A percentile compares a stretch with the other conserved stretches of the same genome.
Conservation (phyloP, 441 rosid genomes). For the Erodium moschatum region DNA sequence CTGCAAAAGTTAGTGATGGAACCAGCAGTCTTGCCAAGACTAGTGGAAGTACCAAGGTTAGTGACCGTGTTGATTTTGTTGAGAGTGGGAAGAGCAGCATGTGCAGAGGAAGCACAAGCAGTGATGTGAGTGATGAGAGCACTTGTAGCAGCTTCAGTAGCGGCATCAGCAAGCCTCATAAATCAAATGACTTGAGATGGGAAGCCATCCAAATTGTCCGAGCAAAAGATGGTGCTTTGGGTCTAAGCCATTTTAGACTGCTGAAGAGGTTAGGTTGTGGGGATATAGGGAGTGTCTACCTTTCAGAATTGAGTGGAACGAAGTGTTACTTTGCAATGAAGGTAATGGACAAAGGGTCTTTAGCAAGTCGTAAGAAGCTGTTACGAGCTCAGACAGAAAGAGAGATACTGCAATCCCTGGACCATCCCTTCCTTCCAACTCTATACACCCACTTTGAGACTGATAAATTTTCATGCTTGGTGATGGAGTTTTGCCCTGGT, state of each 20-base stretch:
- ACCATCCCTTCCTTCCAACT: slow-evolving; percentile 85
- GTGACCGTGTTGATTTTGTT: slow-evolving; percentile 56
- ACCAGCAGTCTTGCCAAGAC: slow-evolving; percentile 52
- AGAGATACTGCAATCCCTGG: slow-evolving; percentile 83
- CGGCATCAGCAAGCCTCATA: slow-evolving; percentile 74
- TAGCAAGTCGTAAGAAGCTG: slow-evolving; percentile 77
- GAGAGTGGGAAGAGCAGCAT: slow-evolving; percentile 84
- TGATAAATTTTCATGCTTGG: too few species aligned
- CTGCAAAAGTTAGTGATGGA: slow-evolving; percentile 68
- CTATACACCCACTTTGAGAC: slow-evolving; percentile 33
- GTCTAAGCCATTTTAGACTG: slow-evolving; percentile 55
- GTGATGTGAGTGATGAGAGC: slow-evolving; percentile 86
- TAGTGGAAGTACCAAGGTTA: slow-evolving; percentile 57
- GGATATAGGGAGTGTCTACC: slow-evolving; percentile 54
- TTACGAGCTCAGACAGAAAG: slow-evolving; percentile 91
- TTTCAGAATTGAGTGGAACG: slow-evolving; percentile 47
- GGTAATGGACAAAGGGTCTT: slow-evolving; percentile 88
- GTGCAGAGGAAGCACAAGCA: slow-evolving; percentile 90
- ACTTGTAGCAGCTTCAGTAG: slow-evolving; percentile 88
- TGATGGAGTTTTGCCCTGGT: slow-evolving; percentile 41
- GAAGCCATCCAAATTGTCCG: slow-evolving; percentile 86
- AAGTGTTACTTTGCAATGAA: slow-evolving; percentile 89
- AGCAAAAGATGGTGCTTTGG: slow-evolving; percentile 60
- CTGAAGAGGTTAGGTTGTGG: slow-evolving; percentile 54
- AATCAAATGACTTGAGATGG: slow-evolving; percentile 86